These are phyloP conservation scores for Plectosphaerella cucumerina DNA, from an alignment of 2,329 filamentous ascomycete species.

Conservation along the genomic window DNA sequence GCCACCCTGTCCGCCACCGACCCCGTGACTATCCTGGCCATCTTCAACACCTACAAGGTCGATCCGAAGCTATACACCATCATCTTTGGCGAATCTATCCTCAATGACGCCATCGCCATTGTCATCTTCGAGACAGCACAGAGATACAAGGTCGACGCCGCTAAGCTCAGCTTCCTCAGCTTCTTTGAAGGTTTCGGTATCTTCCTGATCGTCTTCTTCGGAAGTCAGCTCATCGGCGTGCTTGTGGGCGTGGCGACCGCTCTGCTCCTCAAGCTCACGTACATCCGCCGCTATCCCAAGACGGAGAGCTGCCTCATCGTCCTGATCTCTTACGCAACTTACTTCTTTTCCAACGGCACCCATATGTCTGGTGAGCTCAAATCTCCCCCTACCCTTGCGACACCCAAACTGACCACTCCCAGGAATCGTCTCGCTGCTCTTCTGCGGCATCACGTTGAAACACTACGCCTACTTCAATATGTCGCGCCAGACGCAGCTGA, in stretches of 20 bases:
- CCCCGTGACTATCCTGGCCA: slow-evolving; percentile 94
- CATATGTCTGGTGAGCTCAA: slow-evolving; percentile 79
- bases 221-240: slow-evolving; percentile 85
- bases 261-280: slow-evolving; percentile 88
- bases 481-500: slow-evolving; percentile 94
- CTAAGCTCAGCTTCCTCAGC: slow-evolving; percentile 71
- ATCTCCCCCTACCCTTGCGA: neutral
- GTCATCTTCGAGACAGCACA: slow-evolving; percentile 98
- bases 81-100: slow-evolving; percentile 96
- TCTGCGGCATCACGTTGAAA: slow-evolving; percentile 97
- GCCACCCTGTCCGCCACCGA: slow-evolving; percentile 96
- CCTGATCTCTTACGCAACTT: slow-evolving; percentile 90
- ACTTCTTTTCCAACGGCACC: slow-evolving; percentile 95
- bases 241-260: slow-evolving; percentile 84
- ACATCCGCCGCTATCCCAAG: slow-evolving; percentile 87
- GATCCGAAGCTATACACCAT: slow-evolving; percentile 98
- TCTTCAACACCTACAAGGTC: slow-evolving; percentile 99
- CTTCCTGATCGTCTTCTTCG: slow-evolving; percentile 95
- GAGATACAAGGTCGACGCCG: slow-evolving; percentile 73
- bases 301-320: slow-evolving; percentile 95
- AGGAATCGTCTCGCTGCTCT: slow-evolving; percentile 95
- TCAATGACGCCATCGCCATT: slow-evolving; percentile 98
- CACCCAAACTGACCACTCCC: slow-evolving; percentile 10
- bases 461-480: slow-evolving; percentile 99
- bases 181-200: slow-evolving; percentile 89